These are phyloP conservation scores for Colletotrichum sp. DNA, from an alignment of 2,329 filamentous ascomycete species.

Conservation along the genomic window DNA sequence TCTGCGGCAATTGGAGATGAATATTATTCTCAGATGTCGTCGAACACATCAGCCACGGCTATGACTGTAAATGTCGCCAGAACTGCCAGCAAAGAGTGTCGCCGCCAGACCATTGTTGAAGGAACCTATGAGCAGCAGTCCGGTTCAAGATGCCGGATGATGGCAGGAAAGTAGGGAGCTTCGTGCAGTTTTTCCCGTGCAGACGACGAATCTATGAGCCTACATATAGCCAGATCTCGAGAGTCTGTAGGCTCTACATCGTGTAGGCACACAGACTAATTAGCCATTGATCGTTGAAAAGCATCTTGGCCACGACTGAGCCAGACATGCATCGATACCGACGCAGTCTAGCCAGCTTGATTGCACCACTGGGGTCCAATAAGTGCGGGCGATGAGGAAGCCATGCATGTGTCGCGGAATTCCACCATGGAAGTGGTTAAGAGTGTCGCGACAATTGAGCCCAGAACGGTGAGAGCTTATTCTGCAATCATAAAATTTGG, in stretches of 20 bases:
- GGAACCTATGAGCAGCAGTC: neutral
- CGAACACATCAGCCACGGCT: neutral
- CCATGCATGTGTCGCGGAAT: neutral
- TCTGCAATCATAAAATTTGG: neutral
- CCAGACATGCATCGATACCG: neutral
- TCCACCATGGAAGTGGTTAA: neutral
- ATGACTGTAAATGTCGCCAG: neutral
- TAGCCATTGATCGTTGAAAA: neutral
- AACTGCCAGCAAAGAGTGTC: neutral
- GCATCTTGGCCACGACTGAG: neutral
- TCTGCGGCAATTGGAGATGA: too few species aligned
- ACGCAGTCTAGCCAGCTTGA: neutral
- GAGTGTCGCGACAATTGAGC: neutral
- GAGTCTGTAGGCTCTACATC: neutral
- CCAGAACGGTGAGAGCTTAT: neutral
- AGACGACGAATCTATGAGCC: too few species aligned
- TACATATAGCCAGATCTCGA: neutral
- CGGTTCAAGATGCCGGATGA: neutral
- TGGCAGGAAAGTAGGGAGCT: neutral
- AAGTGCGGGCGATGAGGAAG: neutral
- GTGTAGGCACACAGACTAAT: neutral
- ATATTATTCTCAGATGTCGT: constrained; percentile 1
- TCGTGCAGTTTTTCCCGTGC: neutral
- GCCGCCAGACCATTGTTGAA: neutral
- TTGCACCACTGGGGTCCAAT: neutral